A percentile compares a stretch with the other conserved stretches of the same genome.
Evolutionary conservation across 2,329 filamentous ascomycete species (phyloP).

Genomic region (Paramyrothecium roridum): DNA sequence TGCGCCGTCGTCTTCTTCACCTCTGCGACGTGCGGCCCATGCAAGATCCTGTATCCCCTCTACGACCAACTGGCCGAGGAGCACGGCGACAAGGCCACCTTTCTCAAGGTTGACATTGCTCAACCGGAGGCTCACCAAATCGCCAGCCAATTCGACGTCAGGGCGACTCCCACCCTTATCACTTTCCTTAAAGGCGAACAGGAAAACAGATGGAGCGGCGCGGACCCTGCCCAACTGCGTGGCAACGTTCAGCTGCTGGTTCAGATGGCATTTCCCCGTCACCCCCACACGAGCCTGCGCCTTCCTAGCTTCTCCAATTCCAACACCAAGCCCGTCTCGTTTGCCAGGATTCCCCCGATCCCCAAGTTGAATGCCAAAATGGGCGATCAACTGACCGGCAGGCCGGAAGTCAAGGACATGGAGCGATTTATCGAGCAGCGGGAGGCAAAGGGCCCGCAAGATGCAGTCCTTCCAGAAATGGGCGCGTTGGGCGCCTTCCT

Average conservation of each 20-base stretch:
- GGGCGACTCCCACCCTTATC: slow-evolving; percentile 83
- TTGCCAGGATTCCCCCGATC: slow-evolving; percentile 75
- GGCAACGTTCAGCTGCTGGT: slow-evolving; percentile 72
- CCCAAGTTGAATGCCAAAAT: slow-evolving; percentile 80
- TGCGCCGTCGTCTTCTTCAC: slow-evolving; percentile 91
- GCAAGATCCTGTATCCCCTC: slow-evolving; percentile 76
- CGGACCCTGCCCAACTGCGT: slow-evolving; percentile 64
- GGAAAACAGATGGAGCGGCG: slow-evolving; percentile 77
- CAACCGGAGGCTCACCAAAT: slow-evolving; percentile 61
- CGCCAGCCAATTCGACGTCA: slow-evolving; percentile 62
- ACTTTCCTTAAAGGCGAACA: slow-evolving; percentile 76
- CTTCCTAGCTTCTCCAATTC: slow-evolving; percentile 67
- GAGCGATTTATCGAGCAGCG: slow-evolving; percentile 69
- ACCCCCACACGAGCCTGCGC: slow-evolving; percentile 70
- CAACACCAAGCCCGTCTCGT: slow-evolving; percentile 66
- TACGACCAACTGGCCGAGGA: slow-evolving; percentile 80
- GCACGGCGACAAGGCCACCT: slow-evolving; percentile 60
- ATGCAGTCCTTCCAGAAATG: slow-evolving; percentile 70
- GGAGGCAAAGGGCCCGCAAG: slow-evolving; percentile 53
- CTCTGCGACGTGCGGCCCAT: slow-evolving; percentile 80
- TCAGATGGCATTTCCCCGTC: slow-evolving; percentile 70
- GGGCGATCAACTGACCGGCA: slow-evolving; percentile 51
- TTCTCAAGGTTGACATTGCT: slow-evolving; percentile 83
- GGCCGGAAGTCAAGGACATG: slow-evolving; percentile 60
- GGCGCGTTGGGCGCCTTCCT: slow-evolving; percentile 61